phyloP scores from a whole-genome alignment of 495 filamentous ascomycete genomes.

The Daldinia bambusicola region DNA sequence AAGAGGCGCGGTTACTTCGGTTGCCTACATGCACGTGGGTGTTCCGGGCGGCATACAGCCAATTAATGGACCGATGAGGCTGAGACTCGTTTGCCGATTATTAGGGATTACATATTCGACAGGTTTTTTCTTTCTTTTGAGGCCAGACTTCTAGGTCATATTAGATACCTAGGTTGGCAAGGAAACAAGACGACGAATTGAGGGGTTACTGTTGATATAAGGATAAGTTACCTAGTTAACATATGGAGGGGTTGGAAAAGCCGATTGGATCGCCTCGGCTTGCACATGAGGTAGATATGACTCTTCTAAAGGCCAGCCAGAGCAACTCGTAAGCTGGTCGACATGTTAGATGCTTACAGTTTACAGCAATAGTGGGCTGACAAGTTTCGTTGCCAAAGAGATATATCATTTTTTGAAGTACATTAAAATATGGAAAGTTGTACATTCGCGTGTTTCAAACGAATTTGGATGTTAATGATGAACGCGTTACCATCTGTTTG shows the following conservation, averaged over 20 bases:
- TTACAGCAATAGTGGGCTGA: conserved; percentile 16
- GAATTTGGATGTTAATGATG: not conserved
- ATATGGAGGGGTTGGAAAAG: not conserved
- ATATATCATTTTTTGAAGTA: conserved; percentile 33
- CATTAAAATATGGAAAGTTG: not conserved
- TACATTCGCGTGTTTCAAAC: conserved; percentile 8
- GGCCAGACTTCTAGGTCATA: not conserved
- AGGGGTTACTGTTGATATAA: not conserved
- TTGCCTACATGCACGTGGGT: conserved; percentile 8
- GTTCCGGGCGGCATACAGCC: conserved; percentile 3
- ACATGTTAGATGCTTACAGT: conserved; percentile 3
- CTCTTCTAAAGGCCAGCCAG: not conserved
- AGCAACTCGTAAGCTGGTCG: conserved; percentile 20
- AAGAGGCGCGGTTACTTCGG: conserved; percentile 13
- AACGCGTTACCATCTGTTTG: not conserved
- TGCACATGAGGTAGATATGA: conserved; percentile 3
- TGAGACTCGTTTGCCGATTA: conserved; percentile 15
- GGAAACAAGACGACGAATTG: not conserved
- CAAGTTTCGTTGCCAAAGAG: conserved; percentile 19
- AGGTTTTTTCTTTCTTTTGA: not conserved
- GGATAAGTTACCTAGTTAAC: not conserved
- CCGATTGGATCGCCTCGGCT: not conserved
- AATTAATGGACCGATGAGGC: conserved; percentile 28
- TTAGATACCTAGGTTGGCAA: not conserved
- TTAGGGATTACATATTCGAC: not conserved